Conservation (phyloP, 2,329 filamentous ascomycete genomes). For the Calonectria naviculata region DNA sequence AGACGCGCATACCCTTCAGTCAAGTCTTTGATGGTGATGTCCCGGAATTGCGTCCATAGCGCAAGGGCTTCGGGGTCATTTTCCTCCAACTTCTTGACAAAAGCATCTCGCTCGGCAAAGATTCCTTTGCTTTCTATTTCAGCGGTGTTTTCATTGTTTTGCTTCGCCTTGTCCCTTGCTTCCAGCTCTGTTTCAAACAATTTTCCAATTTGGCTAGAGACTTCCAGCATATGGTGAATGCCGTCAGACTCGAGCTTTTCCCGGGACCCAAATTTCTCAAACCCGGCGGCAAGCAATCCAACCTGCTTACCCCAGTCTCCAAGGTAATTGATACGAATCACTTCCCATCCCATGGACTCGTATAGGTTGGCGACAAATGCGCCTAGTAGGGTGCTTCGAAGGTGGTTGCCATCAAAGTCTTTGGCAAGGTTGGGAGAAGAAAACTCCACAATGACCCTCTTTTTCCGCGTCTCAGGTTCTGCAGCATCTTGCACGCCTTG, state of each 20-base stretch:
- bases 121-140: conserved; percentile 44
- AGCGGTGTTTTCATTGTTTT: conserved; percentile 48
- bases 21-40: conserved; percentile 64
- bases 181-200: conserved; percentile 72
- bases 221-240: conserved; percentile 74
- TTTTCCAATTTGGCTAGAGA: conserved; percentile 74
- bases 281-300: conserved; percentile 71
- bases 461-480: conserved; percentile 6
- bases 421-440: conserved; percentile 83
- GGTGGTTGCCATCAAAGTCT: conserved; percentile 79
- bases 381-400: conserved; percentile 81
- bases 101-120: conserved; percentile 62
- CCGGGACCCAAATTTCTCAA: conserved; percentile 72
- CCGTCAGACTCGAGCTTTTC: conserved; percentile 69
- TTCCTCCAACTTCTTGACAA: conserved; percentile 67
- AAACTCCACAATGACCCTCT: conserved; percentile 73
- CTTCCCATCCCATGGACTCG: conserved; percentile 73
- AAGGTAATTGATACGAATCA: conserved; percentile 75
- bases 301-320: conserved; percentile 80
- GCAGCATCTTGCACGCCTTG: conserved; percentile 11
- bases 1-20: conserved; percentile 63
- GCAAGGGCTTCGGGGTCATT: conserved; percentile 61
- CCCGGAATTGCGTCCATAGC: conserved; percentile 64
- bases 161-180: conserved; percentile 59
- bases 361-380: conserved; percentile 75